Conservation (phyloP, 2,329 filamentous ascomycete genomes). For the Colletotrichum tropicicola region DNA sequence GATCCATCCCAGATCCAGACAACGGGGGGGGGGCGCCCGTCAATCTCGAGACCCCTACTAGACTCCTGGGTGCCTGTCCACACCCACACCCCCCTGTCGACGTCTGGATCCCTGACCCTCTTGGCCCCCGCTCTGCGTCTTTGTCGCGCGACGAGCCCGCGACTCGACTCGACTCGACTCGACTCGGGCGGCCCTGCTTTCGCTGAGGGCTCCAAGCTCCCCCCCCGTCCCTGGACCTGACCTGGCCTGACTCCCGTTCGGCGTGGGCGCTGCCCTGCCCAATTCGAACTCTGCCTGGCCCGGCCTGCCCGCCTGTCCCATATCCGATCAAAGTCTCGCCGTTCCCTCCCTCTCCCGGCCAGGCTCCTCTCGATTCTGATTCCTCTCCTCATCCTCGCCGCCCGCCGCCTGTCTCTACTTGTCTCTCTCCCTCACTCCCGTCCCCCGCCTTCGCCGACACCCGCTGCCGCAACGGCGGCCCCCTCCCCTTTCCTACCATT, state of each 20-base stretch:
- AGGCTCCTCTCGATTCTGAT: constrained; percentile 24
- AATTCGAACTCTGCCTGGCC: constrained; percentile 15
- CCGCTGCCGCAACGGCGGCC: constrained; percentile 18
- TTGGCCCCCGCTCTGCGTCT: constrained; percentile 16
- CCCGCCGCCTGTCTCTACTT: constrained; percentile 11
- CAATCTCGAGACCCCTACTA: constrained; percentile 7
- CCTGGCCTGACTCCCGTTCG: constrained; percentile 13
- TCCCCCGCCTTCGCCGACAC: constrained; percentile 25
- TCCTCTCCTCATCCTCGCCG: constrained; percentile 11
- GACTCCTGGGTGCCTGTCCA: background rate
- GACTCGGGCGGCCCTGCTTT: constrained; percentile 14
- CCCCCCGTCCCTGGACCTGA: background rate
- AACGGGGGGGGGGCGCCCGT: constrained; percentile 5
- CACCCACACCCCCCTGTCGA: background rate
- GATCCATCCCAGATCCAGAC: constrained; percentile 16
- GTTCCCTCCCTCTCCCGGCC: constrained; percentile 25
- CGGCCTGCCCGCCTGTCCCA: constrained; percentile 24
- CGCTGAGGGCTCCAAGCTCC: constrained; percentile 5
- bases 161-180: constrained; percentile 11
- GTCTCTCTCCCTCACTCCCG: constrained; percentile 10
- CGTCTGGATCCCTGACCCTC: constrained; percentile 23
- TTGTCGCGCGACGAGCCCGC: constrained; percentile 12
- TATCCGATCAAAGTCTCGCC: constrained; percentile 29
- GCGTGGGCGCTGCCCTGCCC: constrained; percentile 9
- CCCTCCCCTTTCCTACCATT: constrained; percentile 3